Evolutionary conservation across 129 eudicot genomes (phyloP).

Genomic region (Deinandra increscens): DNA sequence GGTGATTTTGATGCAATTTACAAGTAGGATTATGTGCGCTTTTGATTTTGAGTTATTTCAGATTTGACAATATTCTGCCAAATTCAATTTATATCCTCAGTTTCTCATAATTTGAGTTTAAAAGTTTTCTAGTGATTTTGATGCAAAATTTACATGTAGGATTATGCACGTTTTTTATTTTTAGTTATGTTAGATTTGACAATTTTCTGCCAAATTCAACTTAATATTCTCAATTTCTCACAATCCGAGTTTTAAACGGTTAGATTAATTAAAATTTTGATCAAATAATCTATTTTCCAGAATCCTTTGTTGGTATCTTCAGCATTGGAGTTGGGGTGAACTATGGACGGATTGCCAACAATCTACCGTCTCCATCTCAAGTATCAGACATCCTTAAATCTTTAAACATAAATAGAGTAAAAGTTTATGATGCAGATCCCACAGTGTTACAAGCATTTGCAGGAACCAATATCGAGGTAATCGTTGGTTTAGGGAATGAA

Average conservation of each 20-base stretch:
- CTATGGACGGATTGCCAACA: slow-evolving; percentile 85
- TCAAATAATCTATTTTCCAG: slow-evolving; percentile 36
- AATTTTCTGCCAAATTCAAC: background rate
- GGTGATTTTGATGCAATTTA: no score
- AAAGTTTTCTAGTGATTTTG: background rate
- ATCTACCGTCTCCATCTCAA: slow-evolving; percentile 72
- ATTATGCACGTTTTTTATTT: background rate
- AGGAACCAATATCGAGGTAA: slow-evolving; percentile 56
- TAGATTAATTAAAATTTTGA: background rate
- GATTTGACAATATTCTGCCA: no score
- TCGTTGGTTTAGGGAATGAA: slow-evolving; percentile 82
- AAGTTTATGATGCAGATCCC: slow-evolving; percentile 85
- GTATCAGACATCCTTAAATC: slow-evolving; percentile 61
- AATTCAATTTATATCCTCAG: no score
- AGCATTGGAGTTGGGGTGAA: slow-evolving; percentile 83
- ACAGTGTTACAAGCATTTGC: slow-evolving; percentile 71
- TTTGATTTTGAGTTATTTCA: no score
- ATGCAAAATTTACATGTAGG: background rate
- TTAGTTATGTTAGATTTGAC: background rate
- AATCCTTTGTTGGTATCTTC: slow-evolving; percentile 31
- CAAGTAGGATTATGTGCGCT: no score
- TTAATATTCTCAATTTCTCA: no score
- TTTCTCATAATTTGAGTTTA: no score
- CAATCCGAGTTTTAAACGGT: background rate
- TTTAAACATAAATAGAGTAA: slow-evolving; percentile 66